phyloP scores from a whole-genome alignment of 176 grass and related monocot species.

The Carex pumila region DNA sequence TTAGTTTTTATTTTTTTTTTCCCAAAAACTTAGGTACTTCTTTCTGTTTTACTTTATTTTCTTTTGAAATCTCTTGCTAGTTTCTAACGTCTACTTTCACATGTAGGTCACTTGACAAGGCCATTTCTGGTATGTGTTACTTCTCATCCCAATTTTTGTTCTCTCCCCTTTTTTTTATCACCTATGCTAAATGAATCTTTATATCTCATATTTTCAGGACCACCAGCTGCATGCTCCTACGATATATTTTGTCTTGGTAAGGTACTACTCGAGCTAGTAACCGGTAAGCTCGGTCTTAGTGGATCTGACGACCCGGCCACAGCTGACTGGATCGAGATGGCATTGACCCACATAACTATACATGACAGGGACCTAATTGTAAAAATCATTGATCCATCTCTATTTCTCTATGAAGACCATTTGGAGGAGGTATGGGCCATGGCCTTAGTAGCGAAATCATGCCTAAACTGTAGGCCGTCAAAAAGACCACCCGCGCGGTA shows the following conservation, averaged over 20 bases:
- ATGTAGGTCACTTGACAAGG: slow-evolving; percentile 58
- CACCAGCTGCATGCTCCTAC: slow-evolving; percentile 55
- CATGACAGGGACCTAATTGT: slow-evolving; percentile 50
- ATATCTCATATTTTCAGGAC: slow-evolving; percentile 39
- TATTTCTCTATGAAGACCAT: slow-evolving; percentile 77
- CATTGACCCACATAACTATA: slow-evolving; percentile 43
- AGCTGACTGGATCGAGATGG: slow-evolving; percentile 51
- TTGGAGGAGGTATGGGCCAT: slow-evolving; percentile 90
- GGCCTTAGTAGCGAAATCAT: slow-evolving; percentile 70
- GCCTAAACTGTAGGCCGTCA: slow-evolving; percentile 59
- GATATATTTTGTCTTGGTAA: slow-evolving; percentile 91
- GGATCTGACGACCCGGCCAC: slow-evolving; percentile 37
- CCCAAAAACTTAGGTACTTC: slow-evolving; percentile 8
- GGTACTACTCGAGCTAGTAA: slow-evolving; percentile 80
- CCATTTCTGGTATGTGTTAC: slow-evolving; percentile 48
- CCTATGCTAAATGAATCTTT: slow-evolving; percentile 5
- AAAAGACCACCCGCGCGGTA: slow-evolving; percentile 62
- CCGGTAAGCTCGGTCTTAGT: slow-evolving; percentile 50
- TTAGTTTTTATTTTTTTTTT: neutral
- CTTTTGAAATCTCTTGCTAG: slow-evolving; percentile 19
- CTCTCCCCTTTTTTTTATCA: neutral
- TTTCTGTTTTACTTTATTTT: slow-evolving; percentile 22
- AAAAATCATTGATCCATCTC: slow-evolving; percentile 60
- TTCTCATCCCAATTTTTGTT: neutral
- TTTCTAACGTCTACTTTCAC: neutral